Evolutionary conservation across 2,329 filamentous ascomycete species (phyloP).

Genomic region (Mycocentrospora acerina): DNA sequence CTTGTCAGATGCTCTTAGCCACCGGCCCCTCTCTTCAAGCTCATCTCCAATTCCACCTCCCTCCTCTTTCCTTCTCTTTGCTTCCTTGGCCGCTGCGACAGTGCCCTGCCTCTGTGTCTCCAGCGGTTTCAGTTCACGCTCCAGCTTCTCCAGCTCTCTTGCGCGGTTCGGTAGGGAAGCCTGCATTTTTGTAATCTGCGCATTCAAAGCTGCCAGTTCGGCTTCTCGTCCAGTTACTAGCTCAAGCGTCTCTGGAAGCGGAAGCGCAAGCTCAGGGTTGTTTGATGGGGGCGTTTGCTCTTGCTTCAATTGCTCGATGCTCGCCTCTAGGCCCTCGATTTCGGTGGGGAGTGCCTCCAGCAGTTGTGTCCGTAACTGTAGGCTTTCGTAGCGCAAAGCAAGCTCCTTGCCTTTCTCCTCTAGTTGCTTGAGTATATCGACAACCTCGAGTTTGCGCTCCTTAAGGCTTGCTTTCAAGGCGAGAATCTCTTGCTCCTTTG

Average conservation of each 20-base stretch:
- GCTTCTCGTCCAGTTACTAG: constrained; percentile 45
- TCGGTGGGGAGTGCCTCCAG: constrained; percentile 54
- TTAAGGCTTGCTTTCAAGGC: constrained; percentile 75
- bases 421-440: constrained; percentile 69
- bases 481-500: constrained; percentile 58
- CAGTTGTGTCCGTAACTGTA: constrained; percentile 55
- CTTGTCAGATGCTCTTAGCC: constrained; percentile 70
- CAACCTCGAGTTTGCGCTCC: constrained; percentile 76
- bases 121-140: constrained; percentile 67
- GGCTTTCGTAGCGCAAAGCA: constrained; percentile 57
- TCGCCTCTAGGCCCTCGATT: constrained; percentile 54
- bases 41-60: constrained; percentile 69
- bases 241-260: constrained; percentile 46
- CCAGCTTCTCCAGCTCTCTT: constrained; percentile 67
- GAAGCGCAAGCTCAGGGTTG: constrained; percentile 46
- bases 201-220: constrained; percentile 45
- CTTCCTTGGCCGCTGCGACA: constrained; percentile 69
- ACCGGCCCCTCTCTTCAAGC: constrained; percentile 72
- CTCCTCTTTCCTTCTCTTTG: constrained; percentile 66
- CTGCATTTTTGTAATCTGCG: constrained; percentile 53
- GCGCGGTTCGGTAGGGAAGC: constrained; percentile 65
- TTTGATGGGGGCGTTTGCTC: constrained; percentile 37
- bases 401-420: constrained; percentile 65
- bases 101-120: constrained; percentile 67
- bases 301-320: constrained; percentile 50